These are phyloP conservation scores for Mallotus repandus DNA, from an alignment of 441 rosid species.

Conservation along the genomic window DNA sequence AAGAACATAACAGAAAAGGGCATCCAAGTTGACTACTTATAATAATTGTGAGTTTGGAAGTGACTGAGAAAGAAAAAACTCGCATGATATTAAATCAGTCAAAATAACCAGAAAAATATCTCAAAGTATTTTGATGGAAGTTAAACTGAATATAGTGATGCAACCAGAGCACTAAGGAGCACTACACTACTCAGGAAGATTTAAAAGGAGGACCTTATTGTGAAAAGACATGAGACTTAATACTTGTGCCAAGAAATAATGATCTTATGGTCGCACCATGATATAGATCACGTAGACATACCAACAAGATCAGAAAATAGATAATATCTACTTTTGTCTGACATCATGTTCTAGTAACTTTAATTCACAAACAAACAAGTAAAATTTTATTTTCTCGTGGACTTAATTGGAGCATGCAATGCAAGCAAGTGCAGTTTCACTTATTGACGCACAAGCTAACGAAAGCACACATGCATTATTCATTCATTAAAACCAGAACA, in stretches of 20 bases:
- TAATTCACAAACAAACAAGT: not conserved
- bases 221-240: not conserved
- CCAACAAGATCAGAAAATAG: not conserved
- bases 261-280: no score
- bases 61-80: not conserved
- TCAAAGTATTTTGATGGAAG: not conserved
- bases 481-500: slow-evolving; percentile 7
- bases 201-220: not conserved
- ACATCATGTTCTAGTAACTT: no score
- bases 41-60: not conserved
- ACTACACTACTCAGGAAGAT: not conserved
- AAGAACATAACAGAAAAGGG: no score
- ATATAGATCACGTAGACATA: not conserved
- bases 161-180: not conserved
- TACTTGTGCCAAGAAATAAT: no score
- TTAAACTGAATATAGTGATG: not conserved
- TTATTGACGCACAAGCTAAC: not conserved
- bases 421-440: not conserved
- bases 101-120: not conserved
- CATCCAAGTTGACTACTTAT: not conserved
- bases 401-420: not conserved
- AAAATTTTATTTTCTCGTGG: not conserved
- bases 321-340: no score
- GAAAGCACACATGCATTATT: not conserved
- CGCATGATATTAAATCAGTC: not conserved